Conservation (phyloP, 2,329 filamentous ascomycete species). For the Ceratocystis colombiana region DNA sequence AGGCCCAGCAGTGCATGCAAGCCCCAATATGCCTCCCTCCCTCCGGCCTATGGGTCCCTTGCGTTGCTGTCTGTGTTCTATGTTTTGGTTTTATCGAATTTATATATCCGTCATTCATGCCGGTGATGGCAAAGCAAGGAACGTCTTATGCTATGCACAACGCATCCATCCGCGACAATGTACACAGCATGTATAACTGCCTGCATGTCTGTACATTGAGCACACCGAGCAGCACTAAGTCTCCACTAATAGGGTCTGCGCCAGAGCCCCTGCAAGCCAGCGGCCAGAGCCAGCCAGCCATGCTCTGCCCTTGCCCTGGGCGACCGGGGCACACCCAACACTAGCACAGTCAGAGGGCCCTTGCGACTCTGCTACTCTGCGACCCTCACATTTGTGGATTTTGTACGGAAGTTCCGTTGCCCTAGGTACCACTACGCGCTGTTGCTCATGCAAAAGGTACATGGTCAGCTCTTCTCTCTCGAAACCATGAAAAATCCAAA, state of each 20-base stretch:
- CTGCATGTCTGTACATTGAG: too few species aligned
- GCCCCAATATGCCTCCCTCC: conserved; percentile 9
- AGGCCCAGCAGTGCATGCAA: neutral
- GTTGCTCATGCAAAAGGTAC: conserved; percentile 9
- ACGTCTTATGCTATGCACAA: neutral
- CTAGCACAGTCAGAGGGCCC: neutral
- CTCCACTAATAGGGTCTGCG: too few species aligned
- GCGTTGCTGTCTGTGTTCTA: neutral
- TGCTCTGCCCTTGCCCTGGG: neutral
- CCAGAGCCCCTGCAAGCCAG: neutral
- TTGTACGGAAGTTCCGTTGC: conserved; percentile 14
- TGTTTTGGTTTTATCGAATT: conserved; percentile 9
- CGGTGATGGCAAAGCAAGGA: neutral
- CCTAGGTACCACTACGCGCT: neutral
- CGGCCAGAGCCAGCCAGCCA: neutral
- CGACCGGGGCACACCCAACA: neutral
- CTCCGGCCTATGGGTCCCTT: neutral
- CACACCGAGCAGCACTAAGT: too few species aligned
- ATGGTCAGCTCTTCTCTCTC: neutral
- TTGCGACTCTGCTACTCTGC: conserved; percentile 13
- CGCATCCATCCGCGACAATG: too few species aligned
- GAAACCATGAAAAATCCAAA: neutral
- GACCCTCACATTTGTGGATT: neutral
- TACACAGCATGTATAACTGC: too few species aligned
- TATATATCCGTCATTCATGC: neutral